phyloP scores from a whole-genome alignment of 257 asterid species.

The Penstemon eatonii region DNA sequence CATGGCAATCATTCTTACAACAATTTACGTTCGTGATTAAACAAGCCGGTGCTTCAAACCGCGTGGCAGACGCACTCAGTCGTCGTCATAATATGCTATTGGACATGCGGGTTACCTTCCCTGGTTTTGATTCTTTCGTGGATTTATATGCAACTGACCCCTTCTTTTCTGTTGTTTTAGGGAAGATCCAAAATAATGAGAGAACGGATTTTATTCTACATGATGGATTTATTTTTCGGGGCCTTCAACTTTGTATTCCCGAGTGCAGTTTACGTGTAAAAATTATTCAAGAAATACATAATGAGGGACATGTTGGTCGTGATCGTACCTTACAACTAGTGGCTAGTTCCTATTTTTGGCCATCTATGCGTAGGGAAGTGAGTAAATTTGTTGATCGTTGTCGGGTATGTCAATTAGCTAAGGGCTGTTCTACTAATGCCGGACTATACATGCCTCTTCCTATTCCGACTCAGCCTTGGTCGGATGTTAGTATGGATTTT shows the following conservation, averaged over 20 bases:
- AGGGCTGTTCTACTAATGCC: no score
- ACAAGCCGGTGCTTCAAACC: neutral
- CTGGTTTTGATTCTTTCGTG: neutral
- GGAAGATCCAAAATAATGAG: neutral
- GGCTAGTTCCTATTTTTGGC: neutral
- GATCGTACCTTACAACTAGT: neutral
- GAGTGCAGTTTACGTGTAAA: neutral
- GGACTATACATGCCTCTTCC: no score
- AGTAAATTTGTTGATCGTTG: neutral
- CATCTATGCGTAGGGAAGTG: neutral
- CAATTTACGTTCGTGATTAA: neutral
- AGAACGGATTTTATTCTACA: neutral
- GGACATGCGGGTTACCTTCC: neutral
- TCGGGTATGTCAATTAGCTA: no score
- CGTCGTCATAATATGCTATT: neutral
- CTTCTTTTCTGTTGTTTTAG: neutral
- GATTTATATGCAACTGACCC: neutral
- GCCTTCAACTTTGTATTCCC: constrained; percentile 6
- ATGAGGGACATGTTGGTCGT: constrained; percentile 17
- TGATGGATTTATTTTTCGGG: neutral
- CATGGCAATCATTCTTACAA: neutral
- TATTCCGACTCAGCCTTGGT: no score
- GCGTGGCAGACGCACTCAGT: neutral
- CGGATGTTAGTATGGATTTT: no score
- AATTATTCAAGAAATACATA: constrained; percentile 4